These are phyloP conservation scores for Eucalyptus regnans DNA, from an alignment of 345 rosid species.

Conservation along the genomic window DNA sequence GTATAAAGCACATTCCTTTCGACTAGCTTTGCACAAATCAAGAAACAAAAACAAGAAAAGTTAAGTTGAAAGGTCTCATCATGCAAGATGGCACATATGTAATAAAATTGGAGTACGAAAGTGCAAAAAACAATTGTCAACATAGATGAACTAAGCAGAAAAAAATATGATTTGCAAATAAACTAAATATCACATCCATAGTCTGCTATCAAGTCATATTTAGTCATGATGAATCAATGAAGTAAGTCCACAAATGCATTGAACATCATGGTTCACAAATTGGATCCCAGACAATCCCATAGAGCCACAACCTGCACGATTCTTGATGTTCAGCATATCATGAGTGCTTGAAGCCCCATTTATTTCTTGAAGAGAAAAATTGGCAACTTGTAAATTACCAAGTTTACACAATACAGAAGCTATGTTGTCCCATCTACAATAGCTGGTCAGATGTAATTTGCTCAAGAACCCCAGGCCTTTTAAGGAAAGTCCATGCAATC, in stretches of 20 bases:
- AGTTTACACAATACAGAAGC: background rate
- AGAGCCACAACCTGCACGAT: background rate
- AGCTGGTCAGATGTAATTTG: background rate
- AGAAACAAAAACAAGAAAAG: slow-evolving; percentile 25
- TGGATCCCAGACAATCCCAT: background rate
- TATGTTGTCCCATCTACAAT: background rate
- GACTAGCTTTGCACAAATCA: slow-evolving; percentile 87
- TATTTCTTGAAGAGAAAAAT: background rate
- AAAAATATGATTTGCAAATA: background rate
- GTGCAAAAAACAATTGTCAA: background rate
- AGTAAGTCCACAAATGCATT: background rate
- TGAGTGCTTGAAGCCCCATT: background rate
- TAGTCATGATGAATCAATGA: background rate
- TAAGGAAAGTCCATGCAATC: background rate
- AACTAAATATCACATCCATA: background rate
- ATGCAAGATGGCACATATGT: background rate
- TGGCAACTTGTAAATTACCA: background rate
- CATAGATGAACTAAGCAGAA: background rate
- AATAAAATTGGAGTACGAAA: background rate
- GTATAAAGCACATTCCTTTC: slow-evolving; percentile 96
- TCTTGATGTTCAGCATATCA: background rate
- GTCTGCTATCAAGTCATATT: background rate
- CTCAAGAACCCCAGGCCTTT: background rate
- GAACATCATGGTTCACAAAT: background rate
- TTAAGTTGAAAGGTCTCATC: background rate